Conservation (phyloP, 139 green algal genomes). For the Closterium sp. region DNA sequence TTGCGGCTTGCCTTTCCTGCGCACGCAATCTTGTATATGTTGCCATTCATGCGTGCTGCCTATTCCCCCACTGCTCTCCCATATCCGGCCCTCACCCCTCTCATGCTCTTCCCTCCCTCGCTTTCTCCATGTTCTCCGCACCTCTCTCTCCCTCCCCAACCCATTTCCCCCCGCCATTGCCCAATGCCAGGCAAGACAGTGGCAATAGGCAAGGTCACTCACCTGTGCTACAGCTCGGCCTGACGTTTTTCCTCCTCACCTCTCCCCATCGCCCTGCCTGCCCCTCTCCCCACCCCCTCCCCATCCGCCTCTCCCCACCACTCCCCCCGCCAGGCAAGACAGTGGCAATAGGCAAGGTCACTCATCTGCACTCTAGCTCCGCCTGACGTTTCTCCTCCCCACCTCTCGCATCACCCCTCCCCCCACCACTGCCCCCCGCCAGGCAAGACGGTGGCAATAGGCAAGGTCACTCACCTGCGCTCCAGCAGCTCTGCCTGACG, state of each 20-base stretch:
- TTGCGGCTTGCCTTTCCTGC: too few relatives aligned
- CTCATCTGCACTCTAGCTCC: background rate
- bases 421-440: background rate
- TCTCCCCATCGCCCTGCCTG: too few relatives aligned
- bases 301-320: too few relatives aligned
- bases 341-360: slow-evolving; percentile 63
- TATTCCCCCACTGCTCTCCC: background rate
- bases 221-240: background rate
- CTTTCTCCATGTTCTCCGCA: too few relatives aligned
- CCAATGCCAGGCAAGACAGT: slow-evolving; percentile 57
- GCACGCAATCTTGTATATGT: background rate
- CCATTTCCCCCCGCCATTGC: too few relatives aligned
- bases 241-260: too few relatives aligned
- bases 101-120: background rate
- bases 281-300: background rate
- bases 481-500: background rate
- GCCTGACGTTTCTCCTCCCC: background rate
- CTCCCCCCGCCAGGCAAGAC: slow-evolving; percentile 43
- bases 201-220: slow-evolving; percentile 60
- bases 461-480: slow-evolving; percentile 51
- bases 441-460: slow-evolving; percentile 62
- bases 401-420: background rate
- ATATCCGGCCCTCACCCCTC: background rate
- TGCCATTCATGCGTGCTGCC: background rate
- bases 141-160: too few relatives aligned